phyloP scores from a whole-genome alignment of 192 early-diverging fungal genomes.

The Oehlia diaphana region DNA sequence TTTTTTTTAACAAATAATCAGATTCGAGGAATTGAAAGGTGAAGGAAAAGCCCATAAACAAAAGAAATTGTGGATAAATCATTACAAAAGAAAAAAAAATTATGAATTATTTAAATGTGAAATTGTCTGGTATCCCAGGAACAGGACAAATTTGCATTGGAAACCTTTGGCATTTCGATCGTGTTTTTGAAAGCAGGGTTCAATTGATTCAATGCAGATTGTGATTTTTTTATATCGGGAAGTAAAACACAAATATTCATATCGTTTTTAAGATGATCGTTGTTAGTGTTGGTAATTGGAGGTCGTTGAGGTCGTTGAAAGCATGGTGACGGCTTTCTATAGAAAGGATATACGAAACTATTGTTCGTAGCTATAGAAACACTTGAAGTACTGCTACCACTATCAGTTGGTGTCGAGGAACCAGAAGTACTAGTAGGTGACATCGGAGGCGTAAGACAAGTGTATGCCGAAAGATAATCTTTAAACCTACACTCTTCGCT shows the following conservation, averaged over 20 bases:
- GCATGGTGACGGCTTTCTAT: background rate
- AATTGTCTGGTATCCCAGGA: background rate
- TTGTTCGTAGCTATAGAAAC: background rate
- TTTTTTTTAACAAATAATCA: background rate
- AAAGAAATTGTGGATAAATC: background rate
- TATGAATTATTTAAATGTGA: background rate
- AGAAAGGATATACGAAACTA: background rate
- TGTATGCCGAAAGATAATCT: constrained; percentile 12
- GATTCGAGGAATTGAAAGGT: background rate
- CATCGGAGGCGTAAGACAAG: background rate
- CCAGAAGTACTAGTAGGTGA: constrained; percentile 1
- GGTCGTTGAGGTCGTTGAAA: background rate
- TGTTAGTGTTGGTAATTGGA: background rate
- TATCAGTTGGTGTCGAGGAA: background rate
- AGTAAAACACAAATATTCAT: background rate
- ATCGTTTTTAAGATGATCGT: background rate
- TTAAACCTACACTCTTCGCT: constrained; percentile 24
- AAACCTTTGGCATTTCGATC: background rate
- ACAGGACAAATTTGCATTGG: background rate
- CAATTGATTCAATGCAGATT: background rate
- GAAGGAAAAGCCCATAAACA: too few relatives aligned
- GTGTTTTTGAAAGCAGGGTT: background rate
- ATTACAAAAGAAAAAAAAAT: background rate
- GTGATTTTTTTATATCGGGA: background rate
- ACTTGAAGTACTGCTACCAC: background rate